phyloP scores from a whole-genome alignment of 139 green algal genomes.

The Chloropicon primus region DNA sequence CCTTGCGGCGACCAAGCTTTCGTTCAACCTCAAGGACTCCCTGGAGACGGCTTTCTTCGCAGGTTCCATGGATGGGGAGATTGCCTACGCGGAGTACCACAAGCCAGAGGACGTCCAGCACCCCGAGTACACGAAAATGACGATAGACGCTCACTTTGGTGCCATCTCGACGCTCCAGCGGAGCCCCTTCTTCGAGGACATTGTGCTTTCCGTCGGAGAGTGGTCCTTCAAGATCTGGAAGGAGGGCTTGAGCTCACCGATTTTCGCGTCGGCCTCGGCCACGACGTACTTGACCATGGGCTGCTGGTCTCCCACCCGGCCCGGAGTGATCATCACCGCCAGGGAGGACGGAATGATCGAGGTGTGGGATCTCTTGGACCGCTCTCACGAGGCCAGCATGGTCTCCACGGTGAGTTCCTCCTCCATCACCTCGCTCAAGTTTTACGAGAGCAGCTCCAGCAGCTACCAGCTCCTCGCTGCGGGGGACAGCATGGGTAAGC shows the following conservation, averaged over 20 bases:
- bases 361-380: slow-evolving; percentile 57
- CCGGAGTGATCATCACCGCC: slow-evolving; percentile 47
- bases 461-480: slow-evolving; percentile 45
- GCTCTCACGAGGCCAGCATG: slow-evolving; percentile 52
- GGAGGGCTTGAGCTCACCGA: slow-evolving; percentile 23
- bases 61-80: slow-evolving; percentile 37
- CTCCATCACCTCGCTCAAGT: slow-evolving; percentile 40
- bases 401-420: slow-evolving; percentile 25
- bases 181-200: slow-evolving; percentile 66
- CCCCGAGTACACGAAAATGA: slow-evolving; percentile 38
- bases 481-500: slow-evolving; percentile 34
- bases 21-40: slow-evolving; percentile 20
- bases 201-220: slow-evolving; percentile 41
- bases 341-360: slow-evolving; percentile 43
- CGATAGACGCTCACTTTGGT: slow-evolving; percentile 31
- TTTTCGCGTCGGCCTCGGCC: slow-evolving; percentile 28
- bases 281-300: slow-evolving; percentile 10
- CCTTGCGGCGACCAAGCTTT: slow-evolving; percentile 19
- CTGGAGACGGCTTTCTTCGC: slow-evolving; percentile 17
- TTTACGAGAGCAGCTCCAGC: slow-evolving; percentile 28
- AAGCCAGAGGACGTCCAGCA: slow-evolving; percentile 42
- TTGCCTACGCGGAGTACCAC: slow-evolving; percentile 37
- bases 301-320: slow-evolving; percentile 66
- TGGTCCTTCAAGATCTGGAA: slow-evolving; percentile 17
- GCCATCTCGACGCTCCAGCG: slow-evolving; percentile 38